Conservation (phyloP, 257 asterid species). For the Fraxinus pennsylvanica region DNA sequence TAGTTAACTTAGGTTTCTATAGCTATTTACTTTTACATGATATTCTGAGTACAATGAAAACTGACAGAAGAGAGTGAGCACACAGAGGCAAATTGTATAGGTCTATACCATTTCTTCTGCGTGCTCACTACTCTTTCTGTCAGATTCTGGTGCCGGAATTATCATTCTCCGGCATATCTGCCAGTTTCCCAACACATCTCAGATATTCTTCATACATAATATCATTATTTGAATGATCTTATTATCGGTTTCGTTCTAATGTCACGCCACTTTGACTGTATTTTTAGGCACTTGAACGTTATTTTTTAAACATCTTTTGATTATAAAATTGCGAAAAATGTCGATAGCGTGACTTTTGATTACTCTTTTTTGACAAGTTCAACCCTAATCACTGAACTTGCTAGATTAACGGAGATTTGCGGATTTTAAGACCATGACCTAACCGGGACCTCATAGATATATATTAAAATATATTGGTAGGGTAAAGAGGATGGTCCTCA, state of each 20-base stretch:
- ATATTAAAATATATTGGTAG: background rate
- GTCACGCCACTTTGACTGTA: background rate
- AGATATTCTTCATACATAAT: background rate
- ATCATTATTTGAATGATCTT: background rate
- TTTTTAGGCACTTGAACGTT: background rate
- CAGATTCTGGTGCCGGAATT: background rate
- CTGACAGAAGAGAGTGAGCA: constrained; percentile 15
- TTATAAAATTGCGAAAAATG: background rate
- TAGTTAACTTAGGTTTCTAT: background rate
- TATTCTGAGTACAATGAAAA: background rate
- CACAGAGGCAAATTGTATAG: constrained; percentile 3
- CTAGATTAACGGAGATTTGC: background rate
- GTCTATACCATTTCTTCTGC: background rate
- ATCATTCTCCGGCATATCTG: background rate
- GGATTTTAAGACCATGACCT: constrained; percentile 1
- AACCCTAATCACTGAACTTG: background rate
- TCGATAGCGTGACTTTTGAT: background rate
- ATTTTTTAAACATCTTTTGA: background rate
- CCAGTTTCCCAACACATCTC: too few relatives aligned
- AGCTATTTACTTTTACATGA: background rate
- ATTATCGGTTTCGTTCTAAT: background rate
- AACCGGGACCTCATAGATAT: background rate
- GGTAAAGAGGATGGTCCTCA: constrained; percentile 12
- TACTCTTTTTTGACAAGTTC: background rate
- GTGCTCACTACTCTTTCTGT: constrained; percentile 6